Evolutionary conservation across 148 eudicot species (phyloP).

Genomic region (Spergularia marina): DNA sequence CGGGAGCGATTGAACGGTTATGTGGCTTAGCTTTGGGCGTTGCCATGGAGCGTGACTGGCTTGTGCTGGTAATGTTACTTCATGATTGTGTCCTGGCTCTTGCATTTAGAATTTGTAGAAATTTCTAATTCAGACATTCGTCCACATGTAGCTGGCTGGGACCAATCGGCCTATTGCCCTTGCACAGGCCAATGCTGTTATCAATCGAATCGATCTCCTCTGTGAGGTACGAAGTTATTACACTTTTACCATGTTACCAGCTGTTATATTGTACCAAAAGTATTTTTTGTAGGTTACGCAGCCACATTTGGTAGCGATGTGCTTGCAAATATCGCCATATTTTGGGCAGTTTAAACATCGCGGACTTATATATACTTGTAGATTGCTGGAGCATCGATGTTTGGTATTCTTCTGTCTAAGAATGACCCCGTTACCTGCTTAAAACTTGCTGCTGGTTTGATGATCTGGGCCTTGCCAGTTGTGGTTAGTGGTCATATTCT

Average conservation of each 20-base stretch:
- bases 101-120: slow-evolving; percentile 1
- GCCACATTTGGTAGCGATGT: not conserved
- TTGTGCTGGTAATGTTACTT: slow-evolving; percentile 61
- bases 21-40: slow-evolving; percentile 88
- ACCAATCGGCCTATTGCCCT: slow-evolving; percentile 87
- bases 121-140: slow-evolving; percentile 22
- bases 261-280: not conserved
- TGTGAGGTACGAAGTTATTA: slow-evolving; percentile 61
- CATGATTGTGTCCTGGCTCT: not conserved
- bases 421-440: slow-evolving; percentile 84
- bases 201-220: slow-evolving; percentile 82
- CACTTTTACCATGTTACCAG: not conserved
- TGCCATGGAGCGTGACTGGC: slow-evolving; percentile 98
- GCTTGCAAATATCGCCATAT: not conserved
- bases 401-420: slow-evolving; percentile 76
- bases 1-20: slow-evolving; percentile 79
- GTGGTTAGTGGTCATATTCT: slow-evolving; percentile 41
- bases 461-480: slow-evolving; percentile 75
- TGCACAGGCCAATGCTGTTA: slow-evolving; percentile 89
- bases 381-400: slow-evolving; percentile 90
- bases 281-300: not conserved
- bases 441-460: slow-evolving; percentile 77
- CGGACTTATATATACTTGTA: slow-evolving; percentile 30
- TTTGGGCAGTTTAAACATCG: not conserved
- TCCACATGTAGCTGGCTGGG: slow-evolving; percentile 69